A percentile compares a stretch with the other conserved stretches of the same genome.
Conservation (phyloP, 805 yeast genomes). For the Grigorovia yakushimaensis region DNA sequence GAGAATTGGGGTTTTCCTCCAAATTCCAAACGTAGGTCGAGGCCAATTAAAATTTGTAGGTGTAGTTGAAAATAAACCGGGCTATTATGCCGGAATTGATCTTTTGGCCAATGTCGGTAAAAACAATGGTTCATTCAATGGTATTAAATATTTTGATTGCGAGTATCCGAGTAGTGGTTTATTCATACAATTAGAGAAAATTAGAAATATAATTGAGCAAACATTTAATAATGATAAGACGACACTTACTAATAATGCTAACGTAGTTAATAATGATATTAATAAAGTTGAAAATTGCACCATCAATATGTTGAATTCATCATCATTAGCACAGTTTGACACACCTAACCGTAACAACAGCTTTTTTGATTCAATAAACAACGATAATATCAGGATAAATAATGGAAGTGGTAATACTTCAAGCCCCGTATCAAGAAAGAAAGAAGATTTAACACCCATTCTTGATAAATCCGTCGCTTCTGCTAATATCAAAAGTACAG, state of each 20-base stretch:
- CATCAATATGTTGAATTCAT: too few species aligned
- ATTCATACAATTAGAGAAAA: conserved; percentile 52
- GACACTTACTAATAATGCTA: too few species aligned
- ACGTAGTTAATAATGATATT: too few species aligned
- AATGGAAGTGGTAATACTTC: conserved; percentile 1
- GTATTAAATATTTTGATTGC: conserved; percentile 59
- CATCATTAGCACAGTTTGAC: too few species aligned
- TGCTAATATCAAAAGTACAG: too few species aligned
- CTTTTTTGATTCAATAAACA: neutral
- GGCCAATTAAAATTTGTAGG: conserved; percentile 70
- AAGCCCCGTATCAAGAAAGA: too few species aligned
- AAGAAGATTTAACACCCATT: too few species aligned
- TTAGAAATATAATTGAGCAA: conserved; percentile 18
- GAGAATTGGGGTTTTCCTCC: conserved; percentile 27
- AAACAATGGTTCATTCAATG: conserved; percentile 76
- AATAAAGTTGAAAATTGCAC: too few species aligned
- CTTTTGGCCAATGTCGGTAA: conserved; percentile 63
- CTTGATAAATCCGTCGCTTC: too few species aligned
- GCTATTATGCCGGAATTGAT: conserved; percentile 83
- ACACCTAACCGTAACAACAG: too few species aligned
- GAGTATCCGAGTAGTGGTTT: conserved; percentile 58
- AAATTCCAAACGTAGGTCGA: conserved; percentile 58
- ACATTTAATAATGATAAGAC: conserved; percentile 3
- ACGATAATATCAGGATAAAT: neutral
- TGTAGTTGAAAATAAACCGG: conserved; percentile 57